Evolutionary conservation across 2,329 filamentous ascomycete species (phyloP).

Genomic region (Beauveria medogensis): DNA sequence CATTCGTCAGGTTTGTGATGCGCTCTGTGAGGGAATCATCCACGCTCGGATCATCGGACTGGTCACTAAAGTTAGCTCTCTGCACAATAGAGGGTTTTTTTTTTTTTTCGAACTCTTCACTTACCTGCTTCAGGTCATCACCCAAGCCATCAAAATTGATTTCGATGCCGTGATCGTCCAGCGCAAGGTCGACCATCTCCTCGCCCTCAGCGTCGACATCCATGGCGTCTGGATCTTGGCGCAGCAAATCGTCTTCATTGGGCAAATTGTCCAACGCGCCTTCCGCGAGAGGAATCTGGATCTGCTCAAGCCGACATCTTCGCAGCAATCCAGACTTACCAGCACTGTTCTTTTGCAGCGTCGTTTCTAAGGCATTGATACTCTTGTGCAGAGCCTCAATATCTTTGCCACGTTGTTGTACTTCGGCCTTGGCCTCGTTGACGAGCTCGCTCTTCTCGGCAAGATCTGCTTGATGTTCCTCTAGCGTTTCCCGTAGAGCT

Average conservation of each 20-base stretch:
- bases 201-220: slow-evolving; percentile 69
- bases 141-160: slow-evolving; percentile 77
- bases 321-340: slow-evolving; percentile 77
- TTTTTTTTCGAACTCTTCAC: slow-evolving; percentile 20
- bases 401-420: slow-evolving; percentile 76
- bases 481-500: slow-evolving; percentile 62
- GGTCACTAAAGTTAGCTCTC: slow-evolving; percentile 21
- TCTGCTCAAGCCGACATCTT: slow-evolving; percentile 88
- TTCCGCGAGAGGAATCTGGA: slow-evolving; percentile 69
- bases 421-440: slow-evolving; percentile 66
- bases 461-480: slow-evolving; percentile 59
- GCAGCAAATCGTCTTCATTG: slow-evolving; percentile 72
- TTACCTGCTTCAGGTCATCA: slow-evolving; percentile 71
- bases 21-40: slow-evolving; percentile 73
- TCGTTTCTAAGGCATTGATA: slow-evolving; percentile 75
- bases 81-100: background rate
- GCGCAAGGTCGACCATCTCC: slow-evolving; percentile 52
- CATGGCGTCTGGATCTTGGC: slow-evolving; percentile 80
- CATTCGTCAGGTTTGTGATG: slow-evolving; percentile 63
- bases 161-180: slow-evolving; percentile 87
- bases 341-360: slow-evolving; percentile 77
- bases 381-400: slow-evolving; percentile 67
- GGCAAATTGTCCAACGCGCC: slow-evolving; percentile 80
- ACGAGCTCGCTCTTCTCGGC: slow-evolving; percentile 66
- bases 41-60: slow-evolving; percentile 61